phyloP scores from a whole-genome alignment of 345 rosid genomes.

The Salix koriyanagi region DNA sequence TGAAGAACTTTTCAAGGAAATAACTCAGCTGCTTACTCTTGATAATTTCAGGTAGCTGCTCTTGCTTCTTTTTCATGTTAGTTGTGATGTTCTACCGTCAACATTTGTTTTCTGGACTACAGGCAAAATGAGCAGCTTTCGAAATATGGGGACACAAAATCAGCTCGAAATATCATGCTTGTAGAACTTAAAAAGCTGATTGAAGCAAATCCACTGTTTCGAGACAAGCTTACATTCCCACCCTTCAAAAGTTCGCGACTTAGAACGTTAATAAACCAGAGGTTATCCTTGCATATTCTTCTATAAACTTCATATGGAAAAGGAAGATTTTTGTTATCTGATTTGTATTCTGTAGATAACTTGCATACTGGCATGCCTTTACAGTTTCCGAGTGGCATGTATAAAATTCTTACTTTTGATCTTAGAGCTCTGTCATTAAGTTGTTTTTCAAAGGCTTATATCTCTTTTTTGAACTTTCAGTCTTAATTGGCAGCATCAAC shows the following conservation, averaged over 20 bases:
- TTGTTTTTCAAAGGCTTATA: conserved; percentile 13
- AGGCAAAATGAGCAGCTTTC: conserved; percentile 88
- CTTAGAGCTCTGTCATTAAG: neutral
- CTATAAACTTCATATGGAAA: neutral
- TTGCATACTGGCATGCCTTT: neutral
- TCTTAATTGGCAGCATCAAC: conserved; percentile 94
- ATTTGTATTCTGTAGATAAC: neutral
- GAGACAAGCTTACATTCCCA: conserved; percentile 68
- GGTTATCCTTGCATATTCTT: conserved; percentile 38
- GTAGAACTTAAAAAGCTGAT: conserved; percentile 66
- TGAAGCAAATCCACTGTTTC: conserved; percentile 73
- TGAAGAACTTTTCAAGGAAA: conserved; percentile 74
- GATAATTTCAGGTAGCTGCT: conserved; percentile 62
- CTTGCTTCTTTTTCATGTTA: conserved; percentile 7
- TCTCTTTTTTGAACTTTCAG: conserved; percentile 34
- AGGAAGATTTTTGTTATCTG: neutral
- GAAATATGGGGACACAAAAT: conserved; percentile 71
- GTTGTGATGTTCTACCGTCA: neutral
- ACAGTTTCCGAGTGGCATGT: neutral
- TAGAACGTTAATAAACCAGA: conserved; percentile 81
- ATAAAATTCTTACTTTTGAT: neutral
- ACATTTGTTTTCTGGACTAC: conserved; percentile 5
- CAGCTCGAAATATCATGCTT: conserved; percentile 69
- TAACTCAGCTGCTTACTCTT: conserved; percentile 68
- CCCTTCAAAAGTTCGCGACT: conserved; percentile 63